Percentiles rank a stretch among this genome's conserved stretches.
These are phyloP conservation scores for Xylogone sp. DNA, from an alignment of 2,329 filamentous ascomycete species.

Conservation along the genomic window DNA sequence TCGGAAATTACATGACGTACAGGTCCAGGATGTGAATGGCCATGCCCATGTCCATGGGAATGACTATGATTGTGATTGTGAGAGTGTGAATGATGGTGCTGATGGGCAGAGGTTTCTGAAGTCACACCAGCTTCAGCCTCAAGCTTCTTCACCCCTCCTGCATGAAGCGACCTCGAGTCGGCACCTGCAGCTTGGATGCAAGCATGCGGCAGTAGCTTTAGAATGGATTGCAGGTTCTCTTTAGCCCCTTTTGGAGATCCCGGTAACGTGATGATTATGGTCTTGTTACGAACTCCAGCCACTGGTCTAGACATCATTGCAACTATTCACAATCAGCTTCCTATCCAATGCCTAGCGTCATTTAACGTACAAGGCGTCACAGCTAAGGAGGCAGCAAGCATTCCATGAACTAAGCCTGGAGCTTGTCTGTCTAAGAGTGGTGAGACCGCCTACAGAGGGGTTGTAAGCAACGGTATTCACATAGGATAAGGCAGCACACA, in stretches of 20 bases:
- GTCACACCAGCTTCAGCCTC: constrained; percentile 75
- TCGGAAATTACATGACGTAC: constrained; percentile 69
- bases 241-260: constrained; percentile 93
- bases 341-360: background rate
- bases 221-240: constrained; percentile 84
- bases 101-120: constrained; percentile 16
- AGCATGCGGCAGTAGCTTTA: constrained; percentile 93
- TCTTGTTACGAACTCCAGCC: constrained; percentile 78
- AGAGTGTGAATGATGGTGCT: constrained; percentile 29
- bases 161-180: constrained; percentile 75
- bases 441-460: constrained; percentile 60
- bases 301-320: constrained; percentile 95
- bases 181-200: constrained; percentile 82
- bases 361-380: constrained; percentile 78
- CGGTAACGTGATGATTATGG: constrained; percentile 83
- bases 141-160: constrained; percentile 76
- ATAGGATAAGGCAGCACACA: constrained; percentile 32
- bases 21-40: constrained; percentile 58
- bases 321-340: constrained; percentile 50
- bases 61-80: constrained; percentile 46
- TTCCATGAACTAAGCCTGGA: constrained; percentile 88
- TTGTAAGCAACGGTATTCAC: constrained; percentile 6
- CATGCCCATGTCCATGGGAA: constrained; percentile 53
- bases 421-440: constrained; percentile 81
- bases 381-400: constrained; percentile 78